Percentiles rank a stretch among this genome's conserved stretches.
Conservation (phyloP, 2,329 filamentous ascomycete genomes). For the Fusarium redolens region DNA sequence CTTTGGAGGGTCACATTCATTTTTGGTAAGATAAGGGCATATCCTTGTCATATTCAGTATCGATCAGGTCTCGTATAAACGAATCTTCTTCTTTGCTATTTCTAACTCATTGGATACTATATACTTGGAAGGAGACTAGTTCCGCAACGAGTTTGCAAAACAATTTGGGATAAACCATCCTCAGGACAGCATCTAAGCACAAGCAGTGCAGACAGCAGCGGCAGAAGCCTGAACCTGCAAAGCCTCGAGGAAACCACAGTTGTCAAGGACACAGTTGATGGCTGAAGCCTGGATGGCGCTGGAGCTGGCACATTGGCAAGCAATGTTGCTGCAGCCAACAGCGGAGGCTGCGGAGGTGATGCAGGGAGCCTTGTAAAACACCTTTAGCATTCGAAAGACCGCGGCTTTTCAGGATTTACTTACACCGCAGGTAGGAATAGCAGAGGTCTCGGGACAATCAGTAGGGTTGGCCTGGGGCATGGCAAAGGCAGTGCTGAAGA, state of each 20-base stretch:
- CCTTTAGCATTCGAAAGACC: not conserved
- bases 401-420: not conserved
- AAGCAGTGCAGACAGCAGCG: constrained; percentile 35
- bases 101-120: not conserved
- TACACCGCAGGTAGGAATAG: constrained; percentile 37
- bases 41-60: not conserved
- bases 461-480: constrained; percentile 29
- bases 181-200: not conserved
- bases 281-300: constrained; percentile 29
- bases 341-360: constrained; percentile 32
- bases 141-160: not conserved
- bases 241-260: constrained; percentile 27
- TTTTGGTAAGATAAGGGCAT: not conserved
- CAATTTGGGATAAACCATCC: not conserved
- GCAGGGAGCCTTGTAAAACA: constrained; percentile 13
- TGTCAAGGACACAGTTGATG: constrained; percentile 27
- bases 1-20: too few species aligned
- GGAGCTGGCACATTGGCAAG: constrained; percentile 34
- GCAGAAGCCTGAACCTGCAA: constrained; percentile 28
- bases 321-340: constrained; percentile 28
- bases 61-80: not conserved
- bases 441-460: constrained; percentile 32
- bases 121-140: not conserved
- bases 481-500: constrained; percentile 21
- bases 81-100: too few species aligned